Conservation (phyloP, 1,284 basidiomycete species). For the Irpex sp. region DNA sequence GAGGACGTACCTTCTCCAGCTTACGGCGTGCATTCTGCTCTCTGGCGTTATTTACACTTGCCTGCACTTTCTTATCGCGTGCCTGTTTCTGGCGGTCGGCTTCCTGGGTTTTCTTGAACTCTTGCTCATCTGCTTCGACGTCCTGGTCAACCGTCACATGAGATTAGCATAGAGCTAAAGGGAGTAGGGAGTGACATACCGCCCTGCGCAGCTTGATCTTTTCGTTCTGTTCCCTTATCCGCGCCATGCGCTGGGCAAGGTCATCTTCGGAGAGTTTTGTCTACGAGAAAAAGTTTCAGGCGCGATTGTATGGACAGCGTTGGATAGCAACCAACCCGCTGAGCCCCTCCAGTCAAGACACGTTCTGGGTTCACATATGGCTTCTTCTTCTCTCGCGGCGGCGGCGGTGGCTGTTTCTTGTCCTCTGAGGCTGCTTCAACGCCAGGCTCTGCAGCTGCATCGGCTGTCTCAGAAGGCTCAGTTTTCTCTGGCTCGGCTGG, state of each 20-base stretch:
- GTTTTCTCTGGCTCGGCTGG: neutral
- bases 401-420: constrained; percentile 17
- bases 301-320: constrained; percentile 1
- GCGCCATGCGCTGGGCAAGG: constrained; percentile 66
- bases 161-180: neutral
- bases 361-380: constrained; percentile 76
- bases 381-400: constrained; percentile 29
- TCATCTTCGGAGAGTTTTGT: constrained; percentile 74
- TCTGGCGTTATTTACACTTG: constrained; percentile 60
- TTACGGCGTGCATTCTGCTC: constrained; percentile 75
- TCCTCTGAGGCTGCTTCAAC: constrained; percentile 11
- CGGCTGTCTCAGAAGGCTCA: neutral
- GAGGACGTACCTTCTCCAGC: constrained; percentile 52
- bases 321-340: constrained; percentile 46
- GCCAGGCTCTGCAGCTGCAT: constrained; percentile 6
- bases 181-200: constrained; percentile 31
- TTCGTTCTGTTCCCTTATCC: constrained; percentile 75
- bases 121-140: constrained; percentile 74
- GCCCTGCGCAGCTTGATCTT: constrained; percentile 74
- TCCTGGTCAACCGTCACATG: constrained; percentile 39
- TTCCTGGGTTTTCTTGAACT: constrained; percentile 66
- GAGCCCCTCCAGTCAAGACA: constrained; percentile 74
- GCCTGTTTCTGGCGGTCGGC: constrained; percentile 52
- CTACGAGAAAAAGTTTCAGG: constrained; percentile 32
- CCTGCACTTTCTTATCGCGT: constrained; percentile 60